phyloP scores from a whole-genome alignment of 2,329 filamentous ascomycete species.

The Apiospora rasikravindrae region DNA sequence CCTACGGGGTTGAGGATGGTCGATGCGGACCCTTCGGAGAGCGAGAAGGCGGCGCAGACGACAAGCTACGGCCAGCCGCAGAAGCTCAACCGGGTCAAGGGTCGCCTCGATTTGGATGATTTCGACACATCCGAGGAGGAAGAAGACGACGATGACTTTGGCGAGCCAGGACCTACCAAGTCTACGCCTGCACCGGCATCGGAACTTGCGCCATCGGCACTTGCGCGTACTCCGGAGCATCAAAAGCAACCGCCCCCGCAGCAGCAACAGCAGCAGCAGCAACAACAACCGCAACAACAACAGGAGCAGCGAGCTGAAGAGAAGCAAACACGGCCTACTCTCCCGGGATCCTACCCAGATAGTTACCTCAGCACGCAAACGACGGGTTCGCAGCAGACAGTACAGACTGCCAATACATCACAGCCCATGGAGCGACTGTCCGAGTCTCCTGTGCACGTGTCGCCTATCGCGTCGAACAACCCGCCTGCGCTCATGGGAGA shows the following conservation, averaged over 20 bases:
- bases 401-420: conserved; percentile 37
- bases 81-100: conserved; percentile 63
- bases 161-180: conserved; percentile 33
- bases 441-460: conserved; percentile 73
- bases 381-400: conserved; percentile 38
- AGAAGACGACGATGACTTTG: conserved; percentile 32
- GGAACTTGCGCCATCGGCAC: conserved; percentile 16
- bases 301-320: conserved; percentile 32
- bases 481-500: conserved; percentile 73
- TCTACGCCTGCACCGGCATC: conserved; percentile 17
- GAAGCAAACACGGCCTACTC: conserved; percentile 38
- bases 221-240: conserved; percentile 13
- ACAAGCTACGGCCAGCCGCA: conserved; percentile 48
- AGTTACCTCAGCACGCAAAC: conserved; percentile 43
- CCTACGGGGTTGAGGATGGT: conserved; percentile 62
- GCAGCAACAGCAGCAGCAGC: conserved; percentile 27
- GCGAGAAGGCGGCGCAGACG: conserved; percentile 12
- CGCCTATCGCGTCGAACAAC: conserved; percentile 55
- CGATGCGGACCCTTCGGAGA: conserved; percentile 55
- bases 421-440: conserved; percentile 54
- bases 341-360: conserved; percentile 49
- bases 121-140: conserved; percentile 65
- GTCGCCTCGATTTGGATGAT: conserved; percentile 72
- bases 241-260: conserved; percentile 28
- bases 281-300: conserved; percentile 21